phyloP scores from a whole-genome alignment of 2,329 filamentous ascomycete species.

The Aspergillus terreus region DNA sequence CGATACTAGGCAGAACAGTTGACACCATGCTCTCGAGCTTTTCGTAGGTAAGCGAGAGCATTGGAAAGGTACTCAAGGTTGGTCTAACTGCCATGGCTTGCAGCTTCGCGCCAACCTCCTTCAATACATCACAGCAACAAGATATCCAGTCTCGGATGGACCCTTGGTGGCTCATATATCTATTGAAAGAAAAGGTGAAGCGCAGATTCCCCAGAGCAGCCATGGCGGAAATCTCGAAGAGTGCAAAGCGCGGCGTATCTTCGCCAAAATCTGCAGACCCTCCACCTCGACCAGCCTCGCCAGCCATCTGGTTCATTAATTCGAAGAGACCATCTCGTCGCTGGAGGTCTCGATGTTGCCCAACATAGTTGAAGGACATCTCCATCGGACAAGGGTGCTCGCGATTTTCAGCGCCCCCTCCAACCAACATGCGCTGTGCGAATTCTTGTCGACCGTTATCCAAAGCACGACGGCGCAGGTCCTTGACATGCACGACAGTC shows the following conservation, averaged over 20 bases:
- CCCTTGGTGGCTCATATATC: constrained; percentile 45
- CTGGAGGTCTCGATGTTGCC: constrained; percentile 42
- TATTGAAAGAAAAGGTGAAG: constrained; percentile 51
- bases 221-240: constrained; percentile 53
- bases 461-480: constrained; percentile 32
- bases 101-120: constrained; percentile 24
- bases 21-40: constrained; percentile 35
- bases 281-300: constrained; percentile 43
- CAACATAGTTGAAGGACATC: constrained; percentile 42
- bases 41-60: constrained; percentile 43
- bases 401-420: constrained; percentile 27
- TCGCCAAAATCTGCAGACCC: constrained; percentile 45
- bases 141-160: constrained; percentile 43
- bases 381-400: constrained; percentile 41
- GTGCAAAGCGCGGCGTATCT: constrained; percentile 44
- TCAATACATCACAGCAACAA: constrained; percentile 33
- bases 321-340: constrained; percentile 43
- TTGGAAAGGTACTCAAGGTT: constrained; percentile 44
- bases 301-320: constrained; percentile 43
- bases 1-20: constrained; percentile 35
- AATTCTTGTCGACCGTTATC: constrained; percentile 40
- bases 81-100: constrained; percentile 19
- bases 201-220: constrained; percentile 45
- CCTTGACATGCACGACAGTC: constrained; percentile 36
- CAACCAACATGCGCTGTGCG: constrained; percentile 28